Evolutionary conservation across 495 filamentous ascomycete genomes (phyloP).

Genomic region (Penicillium subrubescens): DNA sequence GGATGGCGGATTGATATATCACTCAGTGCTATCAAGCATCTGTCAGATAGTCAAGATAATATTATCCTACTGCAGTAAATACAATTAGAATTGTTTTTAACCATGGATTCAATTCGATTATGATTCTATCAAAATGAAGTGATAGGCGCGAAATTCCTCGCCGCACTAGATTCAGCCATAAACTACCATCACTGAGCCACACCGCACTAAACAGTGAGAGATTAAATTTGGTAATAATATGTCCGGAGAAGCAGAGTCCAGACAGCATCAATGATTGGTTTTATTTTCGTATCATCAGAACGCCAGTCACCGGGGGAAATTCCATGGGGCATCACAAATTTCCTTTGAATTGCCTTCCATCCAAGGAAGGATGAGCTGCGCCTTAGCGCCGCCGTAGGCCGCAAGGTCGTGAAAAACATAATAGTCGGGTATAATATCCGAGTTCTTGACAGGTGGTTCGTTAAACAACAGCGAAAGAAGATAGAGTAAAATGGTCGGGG

Average conservation of each 20-base stretch:
- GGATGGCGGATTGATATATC: background rate
- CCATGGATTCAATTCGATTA: background rate
- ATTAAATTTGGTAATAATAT: background rate
- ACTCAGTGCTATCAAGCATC: background rate
- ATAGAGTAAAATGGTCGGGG: slow-evolving; percentile 30
- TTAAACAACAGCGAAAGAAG: slow-evolving; percentile 31
- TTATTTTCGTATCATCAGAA: background rate
- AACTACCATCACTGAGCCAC: background rate
- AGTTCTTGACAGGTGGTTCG: background rate
- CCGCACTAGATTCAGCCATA: background rate
- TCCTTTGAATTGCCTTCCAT: background rate
- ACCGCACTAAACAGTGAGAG: background rate
- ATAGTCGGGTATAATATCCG: slow-evolving; percentile 7
- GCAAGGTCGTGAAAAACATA: slow-evolving; percentile 15
- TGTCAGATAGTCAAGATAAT: background rate
- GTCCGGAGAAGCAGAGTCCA: slow-evolving; percentile 5
- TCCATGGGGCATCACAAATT: background rate
- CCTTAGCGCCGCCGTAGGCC: slow-evolving; percentile 7
- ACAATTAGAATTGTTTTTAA: background rate
- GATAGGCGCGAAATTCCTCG: background rate
- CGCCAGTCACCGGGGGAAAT: too few relatives aligned
- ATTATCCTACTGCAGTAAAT: background rate
- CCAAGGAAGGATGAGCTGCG: background rate
- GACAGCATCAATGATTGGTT: slow-evolving; percentile 1
- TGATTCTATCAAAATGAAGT: background rate